Percentiles rank a stretch among this genome's conserved stretches.
Evolutionary conservation across 371 early-diverging fungal genomes (phyloP).

Genomic region (Globomyces sp.): DNA sequence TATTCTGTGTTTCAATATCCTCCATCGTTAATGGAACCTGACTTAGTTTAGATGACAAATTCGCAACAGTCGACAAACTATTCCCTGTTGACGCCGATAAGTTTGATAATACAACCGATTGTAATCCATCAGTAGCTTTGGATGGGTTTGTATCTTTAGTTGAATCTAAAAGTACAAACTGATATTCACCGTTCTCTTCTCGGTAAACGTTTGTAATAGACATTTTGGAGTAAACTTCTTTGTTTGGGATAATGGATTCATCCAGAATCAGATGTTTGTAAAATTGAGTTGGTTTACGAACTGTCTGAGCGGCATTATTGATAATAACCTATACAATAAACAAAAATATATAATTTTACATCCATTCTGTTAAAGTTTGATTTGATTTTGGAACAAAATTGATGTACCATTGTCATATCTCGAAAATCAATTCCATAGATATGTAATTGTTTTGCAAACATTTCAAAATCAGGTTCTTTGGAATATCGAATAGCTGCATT

Average conservation of each 20-base stretch:
- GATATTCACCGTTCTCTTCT: background rate
- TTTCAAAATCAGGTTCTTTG: conserved; percentile 33
- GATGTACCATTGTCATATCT: conserved; percentile 43
- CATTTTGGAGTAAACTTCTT: background rate
- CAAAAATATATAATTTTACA: conserved; percentile 7
- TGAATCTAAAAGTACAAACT: background rate
- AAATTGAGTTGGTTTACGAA: conserved; percentile 48
- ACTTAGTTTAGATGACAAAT: conserved; percentile 1
- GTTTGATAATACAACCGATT: background rate
- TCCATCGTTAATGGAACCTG: background rate
- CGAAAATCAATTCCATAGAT: conserved; percentile 49
- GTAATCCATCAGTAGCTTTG: background rate
- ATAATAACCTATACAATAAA: conserved; percentile 26
- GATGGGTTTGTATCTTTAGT: background rate
- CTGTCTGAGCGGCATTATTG: conserved; percentile 56
- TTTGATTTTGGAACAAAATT: conserved; percentile 40
- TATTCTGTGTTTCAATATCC: background rate
- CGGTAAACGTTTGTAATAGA: background rate
- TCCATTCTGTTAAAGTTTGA: conserved; percentile 36
- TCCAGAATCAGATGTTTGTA: conserved; percentile 42
- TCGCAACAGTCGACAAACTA: background rate
- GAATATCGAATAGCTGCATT: conserved; percentile 42
- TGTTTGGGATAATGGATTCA: background rate
- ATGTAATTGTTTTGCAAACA: conserved; percentile 31
- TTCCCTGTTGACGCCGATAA: background rate